These are phyloP conservation scores for Floccularia luteovirens DNA, from an alignment of 768 basidiomycete genomes.

Conservation along the genomic window DNA sequence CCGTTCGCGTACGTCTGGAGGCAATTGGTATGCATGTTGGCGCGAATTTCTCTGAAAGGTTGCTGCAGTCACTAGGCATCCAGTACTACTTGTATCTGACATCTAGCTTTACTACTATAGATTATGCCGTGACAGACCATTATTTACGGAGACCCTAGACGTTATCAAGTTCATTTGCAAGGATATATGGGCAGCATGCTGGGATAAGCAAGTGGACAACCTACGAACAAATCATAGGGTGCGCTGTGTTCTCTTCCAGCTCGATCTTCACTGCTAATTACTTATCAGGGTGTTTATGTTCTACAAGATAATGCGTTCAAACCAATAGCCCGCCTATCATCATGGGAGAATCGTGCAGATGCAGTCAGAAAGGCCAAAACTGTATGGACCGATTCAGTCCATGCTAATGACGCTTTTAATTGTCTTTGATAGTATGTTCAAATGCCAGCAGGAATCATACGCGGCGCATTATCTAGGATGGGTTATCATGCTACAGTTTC, in stretches of 20 bases:
- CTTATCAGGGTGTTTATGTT: conserved; percentile 78
- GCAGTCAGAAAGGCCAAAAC: conserved; percentile 64
- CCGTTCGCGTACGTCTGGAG: conserved; percentile 61
- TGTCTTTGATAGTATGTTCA: conserved; percentile 55
- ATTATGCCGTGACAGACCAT: conserved; percentile 63
- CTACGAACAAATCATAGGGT: conserved; percentile 92
- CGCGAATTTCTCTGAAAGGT: conserved; percentile 83
- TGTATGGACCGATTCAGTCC: conserved; percentile 30
- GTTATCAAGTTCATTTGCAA: conserved; percentile 95
- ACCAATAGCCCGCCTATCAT: conserved; percentile 74
- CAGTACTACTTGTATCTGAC: not conserved
- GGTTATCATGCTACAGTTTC: conserved; percentile 71
- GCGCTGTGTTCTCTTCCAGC: conserved; percentile 14
- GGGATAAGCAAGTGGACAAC: conserved; percentile 96
- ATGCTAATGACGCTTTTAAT: not conserved
- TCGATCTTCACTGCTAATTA: not conserved
- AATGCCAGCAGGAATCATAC: conserved; percentile 78
- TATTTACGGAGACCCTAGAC: conserved; percentile 81
- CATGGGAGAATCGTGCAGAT: conserved; percentile 70
- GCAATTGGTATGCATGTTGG: conserved; percentile 84
- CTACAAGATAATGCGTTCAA: conserved; percentile 90
- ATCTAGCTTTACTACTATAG: conserved; percentile 28
- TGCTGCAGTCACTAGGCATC: not conserved
- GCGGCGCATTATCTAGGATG: conserved; percentile 72
- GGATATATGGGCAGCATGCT: conserved; percentile 87